Conservation (phyloP, 306 rosid species). For the Medicago lupulina region DNA sequence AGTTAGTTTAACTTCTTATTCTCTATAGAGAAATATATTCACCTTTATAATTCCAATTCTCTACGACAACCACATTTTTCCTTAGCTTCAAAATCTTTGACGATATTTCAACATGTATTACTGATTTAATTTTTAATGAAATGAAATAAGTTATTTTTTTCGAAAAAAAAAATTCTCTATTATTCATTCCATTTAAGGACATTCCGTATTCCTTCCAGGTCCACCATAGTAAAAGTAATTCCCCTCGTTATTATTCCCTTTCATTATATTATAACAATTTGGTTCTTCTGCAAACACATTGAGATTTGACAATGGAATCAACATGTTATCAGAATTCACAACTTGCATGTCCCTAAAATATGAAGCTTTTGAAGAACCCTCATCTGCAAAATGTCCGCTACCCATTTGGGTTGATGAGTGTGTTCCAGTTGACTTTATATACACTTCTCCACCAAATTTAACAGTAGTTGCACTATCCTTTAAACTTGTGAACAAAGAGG, state of each 20-base stretch:
- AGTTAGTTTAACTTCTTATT: too few relatives aligned
- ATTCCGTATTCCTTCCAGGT: constrained; percentile 80
- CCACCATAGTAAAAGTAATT: constrained; percentile 92
- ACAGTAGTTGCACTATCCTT: constrained; percentile 74
- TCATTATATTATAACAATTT: constrained; percentile 86
- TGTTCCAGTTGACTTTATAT: constrained; percentile 59
- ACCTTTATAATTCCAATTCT: too few relatives aligned
- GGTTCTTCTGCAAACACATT: constrained; percentile 72
- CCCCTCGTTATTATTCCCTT: constrained; percentile 76
- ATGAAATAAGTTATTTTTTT: too few relatives aligned
- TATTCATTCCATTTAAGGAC: constrained; percentile 59
- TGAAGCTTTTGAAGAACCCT: constrained; percentile 79
- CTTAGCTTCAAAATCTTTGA: too few relatives aligned
- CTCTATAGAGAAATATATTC: too few relatives aligned
- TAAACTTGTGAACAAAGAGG: constrained; percentile 74
- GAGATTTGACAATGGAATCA: constrained; percentile 69
- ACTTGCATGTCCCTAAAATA: constrained; percentile 74
- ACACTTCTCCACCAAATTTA: constrained; percentile 91
- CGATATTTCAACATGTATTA: too few relatives aligned
- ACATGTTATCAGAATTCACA: constrained; percentile 79
- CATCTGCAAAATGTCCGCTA: constrained; percentile 83
- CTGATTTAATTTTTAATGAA: too few relatives aligned
- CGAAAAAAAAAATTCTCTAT: too few relatives aligned
- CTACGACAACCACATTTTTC: too few relatives aligned
- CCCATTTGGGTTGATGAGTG: constrained; percentile 86